These are phyloP conservation scores for Colletotrichum abscissum DNA, from an alignment of 2,329 filamentous ascomycete genomes.

Conservation along the genomic window DNA sequence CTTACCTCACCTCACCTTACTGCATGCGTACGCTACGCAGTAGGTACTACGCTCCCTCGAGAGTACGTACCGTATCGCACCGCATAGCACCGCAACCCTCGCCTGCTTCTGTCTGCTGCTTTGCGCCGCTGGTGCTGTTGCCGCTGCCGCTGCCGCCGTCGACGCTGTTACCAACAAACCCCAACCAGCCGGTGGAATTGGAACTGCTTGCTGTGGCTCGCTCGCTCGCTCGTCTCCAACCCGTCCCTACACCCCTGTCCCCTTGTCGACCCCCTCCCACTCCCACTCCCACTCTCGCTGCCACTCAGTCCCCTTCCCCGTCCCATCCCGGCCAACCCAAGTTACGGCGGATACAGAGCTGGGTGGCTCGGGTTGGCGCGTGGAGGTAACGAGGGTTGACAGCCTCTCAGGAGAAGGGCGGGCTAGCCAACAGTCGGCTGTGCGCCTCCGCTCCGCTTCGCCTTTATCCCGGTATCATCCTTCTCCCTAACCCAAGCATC, in stretches of 20 bases:
- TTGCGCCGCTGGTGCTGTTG: neutral
- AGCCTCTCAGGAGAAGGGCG: constrained; percentile 31
- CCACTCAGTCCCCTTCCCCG: constrained; percentile 21
- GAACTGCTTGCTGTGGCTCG: constrained; percentile 10
- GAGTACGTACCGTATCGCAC: constrained; percentile 1
- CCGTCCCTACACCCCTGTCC: constrained; percentile 13
- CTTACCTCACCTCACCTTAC: constrained; percentile 1
- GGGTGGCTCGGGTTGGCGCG: constrained; percentile 29
- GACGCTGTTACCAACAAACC: constrained; percentile 17
- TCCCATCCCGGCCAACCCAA: constrained; percentile 28
- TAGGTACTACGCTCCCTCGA: neutral
- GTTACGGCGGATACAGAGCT: constrained; percentile 30
- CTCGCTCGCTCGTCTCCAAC: constrained; percentile 18
- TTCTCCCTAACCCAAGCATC: constrained; percentile 35
- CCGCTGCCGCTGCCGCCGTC: neutral
- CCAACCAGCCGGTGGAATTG: constrained; percentile 23
- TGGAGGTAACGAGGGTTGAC: constrained; percentile 31
- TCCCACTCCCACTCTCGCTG: neutral
- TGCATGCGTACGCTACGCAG: neutral
- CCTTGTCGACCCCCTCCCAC: constrained; percentile 14
- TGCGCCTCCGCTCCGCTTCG: constrained; percentile 35
- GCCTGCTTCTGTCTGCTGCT: neutral
- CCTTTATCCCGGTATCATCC: constrained; percentile 37
- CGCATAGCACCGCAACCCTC: neutral
- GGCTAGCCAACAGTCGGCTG: constrained; percentile 36